phyloP scores from a whole-genome alignment of 768 basidiomycete genomes.

The Neoboletus magnificus region DNA sequence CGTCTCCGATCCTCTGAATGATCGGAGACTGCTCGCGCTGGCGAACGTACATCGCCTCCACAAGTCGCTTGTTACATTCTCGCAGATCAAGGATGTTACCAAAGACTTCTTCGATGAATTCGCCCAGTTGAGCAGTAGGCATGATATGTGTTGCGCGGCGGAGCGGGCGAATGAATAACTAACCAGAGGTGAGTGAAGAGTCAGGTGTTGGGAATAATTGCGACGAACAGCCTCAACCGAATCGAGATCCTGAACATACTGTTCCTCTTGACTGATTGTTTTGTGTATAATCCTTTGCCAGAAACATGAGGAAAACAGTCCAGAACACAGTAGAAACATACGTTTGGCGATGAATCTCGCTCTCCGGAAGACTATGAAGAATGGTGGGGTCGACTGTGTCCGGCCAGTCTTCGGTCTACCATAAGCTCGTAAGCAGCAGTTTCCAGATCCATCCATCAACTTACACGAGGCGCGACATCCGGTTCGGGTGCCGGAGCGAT shows the following conservation, averaged over 20 bases:
- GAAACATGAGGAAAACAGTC: not conserved
- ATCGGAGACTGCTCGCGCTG: constrained; percentile 81
- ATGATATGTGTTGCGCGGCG: constrained; percentile 59
- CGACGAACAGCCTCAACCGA: constrained; percentile 64
- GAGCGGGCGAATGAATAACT: constrained; percentile 55
- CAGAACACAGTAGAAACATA: constrained; percentile 19
- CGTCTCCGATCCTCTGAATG: constrained; percentile 82
- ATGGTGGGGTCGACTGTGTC: constrained; percentile 48
- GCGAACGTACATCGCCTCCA: constrained; percentile 82
- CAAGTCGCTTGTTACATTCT: constrained; percentile 75
- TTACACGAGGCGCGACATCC: constrained; percentile 29
- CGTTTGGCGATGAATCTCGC: constrained; percentile 83
- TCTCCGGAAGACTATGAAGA: constrained; percentile 57
- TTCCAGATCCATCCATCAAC: constrained; percentile 30
- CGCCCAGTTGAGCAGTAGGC: constrained; percentile 55
- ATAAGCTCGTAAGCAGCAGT: not conserved
- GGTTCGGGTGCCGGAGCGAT: constrained; percentile 20
- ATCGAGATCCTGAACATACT: constrained; percentile 86
- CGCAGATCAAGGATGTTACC: constrained; percentile 86
- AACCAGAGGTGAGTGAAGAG: constrained; percentile 30
- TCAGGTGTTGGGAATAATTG: constrained; percentile 16
- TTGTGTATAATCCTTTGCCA: constrained; percentile 68
- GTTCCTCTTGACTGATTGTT: constrained; percentile 83
- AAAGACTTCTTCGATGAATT: constrained; percentile 88
- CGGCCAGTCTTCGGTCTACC: constrained; percentile 48